A percentile compares a stretch with the other conserved stretches of the same genome.
phyloP scores from a whole-genome alignment of 1,284 basidiomycete genomes.

The Calocybe gambosa region DNA sequence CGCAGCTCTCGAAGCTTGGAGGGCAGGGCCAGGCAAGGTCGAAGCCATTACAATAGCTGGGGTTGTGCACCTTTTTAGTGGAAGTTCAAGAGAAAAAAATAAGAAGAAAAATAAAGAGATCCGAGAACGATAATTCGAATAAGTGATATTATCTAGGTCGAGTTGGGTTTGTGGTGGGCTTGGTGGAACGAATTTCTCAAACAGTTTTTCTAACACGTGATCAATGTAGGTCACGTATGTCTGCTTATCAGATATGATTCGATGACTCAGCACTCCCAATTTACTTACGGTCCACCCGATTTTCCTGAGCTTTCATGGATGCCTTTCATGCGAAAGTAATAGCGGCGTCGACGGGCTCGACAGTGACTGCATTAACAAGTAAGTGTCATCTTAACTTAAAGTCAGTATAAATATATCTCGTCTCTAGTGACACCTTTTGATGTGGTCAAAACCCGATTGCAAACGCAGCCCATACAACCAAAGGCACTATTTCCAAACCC shows the following conservation, averaged over 20 bases:
- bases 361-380: slow-evolving; percentile 82
- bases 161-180: slow-evolving; percentile 6
- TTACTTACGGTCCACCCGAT: neutral
- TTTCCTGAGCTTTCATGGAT: slow-evolving; percentile 56
- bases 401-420: slow-evolving; percentile 4
- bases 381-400: slow-evolving; percentile 21
- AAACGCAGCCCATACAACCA: slow-evolving; percentile 63
- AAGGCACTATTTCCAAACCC: slow-evolving; percentile 44
- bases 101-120: slow-evolving; percentile 1
- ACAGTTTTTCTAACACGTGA: slow-evolving; percentile 12
- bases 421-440: slow-evolving; percentile 88
- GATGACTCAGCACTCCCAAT: neutral
- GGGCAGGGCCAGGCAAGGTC: slow-evolving; percentile 52
- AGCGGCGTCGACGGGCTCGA: slow-evolving; percentile 77
- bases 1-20: slow-evolving; percentile 70
- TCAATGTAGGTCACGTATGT: neutral
- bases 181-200: slow-evolving; percentile 1
- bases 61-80: slow-evolving; percentile 9
- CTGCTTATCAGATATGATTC: slow-evolving; percentile 15
- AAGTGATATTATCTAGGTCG: slow-evolving; percentile 12
- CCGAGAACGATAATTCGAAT: slow-evolving; percentile 8
- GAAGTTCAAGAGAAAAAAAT: neutral
- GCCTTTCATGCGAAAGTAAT: slow-evolving; percentile 72
- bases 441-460: slow-evolving; percentile 89
- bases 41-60: slow-evolving; percentile 28